These are phyloP conservation scores for Dryas alaskensis DNA, from an alignment of 306 rosid species.

Conservation along the genomic window DNA sequence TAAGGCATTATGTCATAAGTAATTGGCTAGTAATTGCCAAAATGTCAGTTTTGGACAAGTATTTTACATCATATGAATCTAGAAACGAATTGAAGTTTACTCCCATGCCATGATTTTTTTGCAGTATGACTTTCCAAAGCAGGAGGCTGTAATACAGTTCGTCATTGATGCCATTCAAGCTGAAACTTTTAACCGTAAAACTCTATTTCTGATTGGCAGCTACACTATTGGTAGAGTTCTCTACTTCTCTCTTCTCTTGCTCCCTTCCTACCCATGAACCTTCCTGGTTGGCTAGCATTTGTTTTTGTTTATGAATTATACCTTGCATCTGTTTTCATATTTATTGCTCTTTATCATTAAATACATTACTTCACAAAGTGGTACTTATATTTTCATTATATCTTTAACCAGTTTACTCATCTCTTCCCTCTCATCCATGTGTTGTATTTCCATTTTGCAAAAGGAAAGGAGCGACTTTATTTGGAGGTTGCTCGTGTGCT, in stretches of 20 bases:
- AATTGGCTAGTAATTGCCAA: neutral
- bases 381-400: neutral
- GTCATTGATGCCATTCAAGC: conserved; percentile 92
- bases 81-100: conserved; percentile 9
- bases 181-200: conserved; percentile 82
- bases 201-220: conserved; percentile 93
- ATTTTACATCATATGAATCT: neutral
- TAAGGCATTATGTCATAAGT: conserved; percentile 13
- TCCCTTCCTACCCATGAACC: neutral
- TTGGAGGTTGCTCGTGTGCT: conserved; percentile 94
- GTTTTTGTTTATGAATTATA: neutral
- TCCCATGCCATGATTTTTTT: conserved; percentile 29
- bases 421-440: neutral
- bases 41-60: neutral
- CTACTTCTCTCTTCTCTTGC: conserved; percentile 5
- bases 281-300: neutral
- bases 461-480: conserved; percentile 91
- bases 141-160: conserved; percentile 89
- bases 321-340: neutral
- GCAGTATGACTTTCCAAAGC: conserved; percentile 97
- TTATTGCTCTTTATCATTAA: neutral
- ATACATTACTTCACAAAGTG: neutral
- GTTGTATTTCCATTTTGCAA: conserved; percentile 5
- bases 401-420: neutral
- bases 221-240: conserved; percentile 78